phyloP scores from a whole-genome alignment of 2,329 filamentous ascomycete genomes.

The Lecanoromycetidae sp. region DNA sequence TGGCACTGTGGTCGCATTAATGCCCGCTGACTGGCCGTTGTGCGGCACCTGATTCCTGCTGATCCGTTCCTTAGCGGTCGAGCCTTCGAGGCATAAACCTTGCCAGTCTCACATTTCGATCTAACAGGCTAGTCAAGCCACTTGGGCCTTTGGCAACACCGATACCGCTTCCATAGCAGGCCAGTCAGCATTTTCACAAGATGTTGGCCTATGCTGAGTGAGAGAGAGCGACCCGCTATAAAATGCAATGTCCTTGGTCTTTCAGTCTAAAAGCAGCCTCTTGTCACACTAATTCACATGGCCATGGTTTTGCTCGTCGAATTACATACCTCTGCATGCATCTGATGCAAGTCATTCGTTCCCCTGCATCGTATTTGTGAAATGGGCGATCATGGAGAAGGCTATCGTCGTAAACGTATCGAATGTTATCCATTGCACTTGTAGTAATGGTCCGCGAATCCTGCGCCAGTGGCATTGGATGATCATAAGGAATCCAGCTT shows the following conservation, averaged over 20 bases:
- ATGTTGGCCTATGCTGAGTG: constrained; percentile 1
- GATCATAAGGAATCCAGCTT: too few relatives aligned
- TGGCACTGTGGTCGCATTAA: constrained; percentile 6
- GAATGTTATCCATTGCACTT: background rate
- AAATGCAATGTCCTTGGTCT: constrained; percentile 1
- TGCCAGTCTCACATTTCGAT: background rate
- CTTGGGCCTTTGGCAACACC: constrained; percentile 2
- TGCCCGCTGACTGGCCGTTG: constrained; percentile 13
- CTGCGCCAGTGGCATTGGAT: too few relatives aligned
- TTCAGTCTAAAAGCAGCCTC: too few relatives aligned
- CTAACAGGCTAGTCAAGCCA: constrained; percentile 13
- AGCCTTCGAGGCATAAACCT: constrained; percentile 11
- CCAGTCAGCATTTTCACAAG: constrained; percentile 11
- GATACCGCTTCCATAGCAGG: constrained; percentile 13
- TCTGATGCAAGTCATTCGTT: constrained; percentile 7
- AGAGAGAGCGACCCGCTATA: constrained; percentile 1
- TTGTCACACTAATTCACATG: constrained; percentile 3
- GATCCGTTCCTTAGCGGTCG: constrained; percentile 13
- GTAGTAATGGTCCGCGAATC: too few relatives aligned
- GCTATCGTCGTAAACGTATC: background rate
- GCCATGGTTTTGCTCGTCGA: constrained; percentile 1
- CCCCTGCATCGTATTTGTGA: constrained; percentile 5
- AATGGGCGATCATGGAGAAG: constrained; percentile 2
- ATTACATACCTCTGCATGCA: background rate
- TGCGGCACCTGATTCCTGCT: constrained; percentile 17